phyloP scores from a whole-genome alignment of 805 yeast genomes.

The Candida qinlingensis region DNA sequence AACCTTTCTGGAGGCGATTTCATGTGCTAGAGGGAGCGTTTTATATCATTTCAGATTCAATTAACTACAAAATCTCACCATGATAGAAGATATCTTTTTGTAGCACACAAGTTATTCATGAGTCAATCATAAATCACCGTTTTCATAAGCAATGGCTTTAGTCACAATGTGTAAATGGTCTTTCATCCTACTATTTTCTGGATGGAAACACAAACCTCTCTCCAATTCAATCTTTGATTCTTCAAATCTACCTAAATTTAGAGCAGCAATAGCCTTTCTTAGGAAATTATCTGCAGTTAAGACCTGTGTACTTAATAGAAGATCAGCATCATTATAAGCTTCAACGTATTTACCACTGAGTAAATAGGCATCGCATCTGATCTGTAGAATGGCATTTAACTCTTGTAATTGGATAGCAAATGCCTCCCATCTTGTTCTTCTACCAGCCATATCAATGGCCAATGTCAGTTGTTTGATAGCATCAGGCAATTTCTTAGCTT shows the following conservation, averaged over 20 bases:
- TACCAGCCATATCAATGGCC: slow-evolving; percentile 62
- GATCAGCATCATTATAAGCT: slow-evolving; percentile 66
- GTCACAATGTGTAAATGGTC: slow-evolving; percentile 43
- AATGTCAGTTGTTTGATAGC: slow-evolving; percentile 59
- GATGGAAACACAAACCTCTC: slow-evolving; percentile 64
- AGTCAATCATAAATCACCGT: slow-evolving; percentile 40
- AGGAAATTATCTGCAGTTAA: slow-evolving; percentile 63
- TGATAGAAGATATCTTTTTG: neutral
- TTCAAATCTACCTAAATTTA: slow-evolving; percentile 55
- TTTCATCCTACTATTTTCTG: slow-evolving; percentile 43
- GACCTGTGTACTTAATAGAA: slow-evolving; percentile 20
- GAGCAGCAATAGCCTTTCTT: slow-evolving; percentile 61
- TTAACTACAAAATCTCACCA: no score
- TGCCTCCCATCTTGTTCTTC: slow-evolving; percentile 68
- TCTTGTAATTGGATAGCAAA: slow-evolving; percentile 71
- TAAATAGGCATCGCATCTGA: slow-evolving; percentile 65
- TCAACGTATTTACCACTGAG: slow-evolving; percentile 47
- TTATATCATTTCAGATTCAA: no score
- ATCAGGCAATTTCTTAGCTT: slow-evolving; percentile 48
- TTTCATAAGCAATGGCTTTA: slow-evolving; percentile 47
- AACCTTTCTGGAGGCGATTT: no score
- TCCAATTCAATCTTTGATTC: slow-evolving; percentile 64
- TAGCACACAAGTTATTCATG: neutral
- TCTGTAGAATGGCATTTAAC: slow-evolving; percentile 57
- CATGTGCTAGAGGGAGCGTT: no score